Conservation (phyloP, 306 rosid genomes). For the Prinsepia uniflora region DNA sequence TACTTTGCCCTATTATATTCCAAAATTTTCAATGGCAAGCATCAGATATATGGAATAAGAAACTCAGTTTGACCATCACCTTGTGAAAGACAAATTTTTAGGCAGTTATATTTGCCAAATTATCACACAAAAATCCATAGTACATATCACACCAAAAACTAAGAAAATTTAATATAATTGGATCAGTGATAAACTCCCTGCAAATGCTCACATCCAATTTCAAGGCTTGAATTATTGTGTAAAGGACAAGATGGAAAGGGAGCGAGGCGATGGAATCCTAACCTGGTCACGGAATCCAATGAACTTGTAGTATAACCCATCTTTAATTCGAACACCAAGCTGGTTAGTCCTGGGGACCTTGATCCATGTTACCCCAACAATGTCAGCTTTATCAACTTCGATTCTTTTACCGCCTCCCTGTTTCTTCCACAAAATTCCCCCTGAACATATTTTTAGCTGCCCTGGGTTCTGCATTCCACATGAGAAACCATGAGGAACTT, state of each 20-base stretch:
- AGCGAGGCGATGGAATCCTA: background rate
- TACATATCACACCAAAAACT: background rate
- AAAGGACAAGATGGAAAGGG: too few species aligned
- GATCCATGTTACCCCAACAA: conserved; percentile 94
- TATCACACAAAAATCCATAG: background rate
- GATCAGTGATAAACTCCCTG: background rate
- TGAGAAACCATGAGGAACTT: conserved; percentile 2
- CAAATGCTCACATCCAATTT: background rate
- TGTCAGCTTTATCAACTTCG: conserved; percentile 89
- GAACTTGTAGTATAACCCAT: conserved; percentile 88
- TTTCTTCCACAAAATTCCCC: conserved; percentile 90
- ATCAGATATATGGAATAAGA: background rate
- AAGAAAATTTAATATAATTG: background rate
- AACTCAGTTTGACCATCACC: conserved; percentile 4
- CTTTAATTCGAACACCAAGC: conserved; percentile 84
- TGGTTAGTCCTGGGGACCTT: conserved; percentile 93
- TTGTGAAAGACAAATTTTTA: background rate
- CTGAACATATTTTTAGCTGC: conserved; percentile 73
- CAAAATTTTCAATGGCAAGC: conserved; percentile 7
- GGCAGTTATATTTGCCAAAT: background rate
- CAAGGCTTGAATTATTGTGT: too few species aligned
- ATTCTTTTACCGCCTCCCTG: conserved; percentile 94
- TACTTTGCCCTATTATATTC: background rate
- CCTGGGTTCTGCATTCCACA: conserved; percentile 76
- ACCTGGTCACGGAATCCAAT: conserved; percentile 97